A percentile compares a stretch with the other conserved stretches of the same genome.
Evolutionary conservation across 2,329 filamentous ascomycete species (phyloP).

Genomic region (Aotearoamyces nothofagi): DNA sequence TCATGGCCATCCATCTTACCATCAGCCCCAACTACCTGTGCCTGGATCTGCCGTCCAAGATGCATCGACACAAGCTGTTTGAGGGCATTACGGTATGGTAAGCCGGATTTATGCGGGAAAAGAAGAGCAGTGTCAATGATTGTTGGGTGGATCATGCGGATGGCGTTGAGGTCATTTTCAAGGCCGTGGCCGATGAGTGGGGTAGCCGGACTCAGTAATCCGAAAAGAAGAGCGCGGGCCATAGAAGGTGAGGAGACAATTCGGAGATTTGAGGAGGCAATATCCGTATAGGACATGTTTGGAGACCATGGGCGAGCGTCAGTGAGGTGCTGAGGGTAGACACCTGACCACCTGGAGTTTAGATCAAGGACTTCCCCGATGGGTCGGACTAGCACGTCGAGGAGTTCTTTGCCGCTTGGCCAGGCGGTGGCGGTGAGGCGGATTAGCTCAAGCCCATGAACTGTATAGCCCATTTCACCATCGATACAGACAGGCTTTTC

Average conservation of each 20-base stretch:
- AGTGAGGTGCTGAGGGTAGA: conserved; percentile 62
- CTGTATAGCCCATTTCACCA: conserved; percentile 96
- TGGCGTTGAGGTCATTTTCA: conserved; percentile 85
- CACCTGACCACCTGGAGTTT: conserved; percentile 84
- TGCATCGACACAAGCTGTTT: conserved; percentile 56
- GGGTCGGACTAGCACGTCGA: conserved; percentile 78
- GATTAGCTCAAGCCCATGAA: conserved; percentile 73
- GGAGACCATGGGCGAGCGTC: conserved; percentile 43
- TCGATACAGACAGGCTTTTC: conserved; percentile 68
- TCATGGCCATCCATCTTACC: conserved; percentile 53
- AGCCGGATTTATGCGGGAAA: conserved; percentile 61
- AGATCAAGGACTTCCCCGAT: conserved; percentile 75
- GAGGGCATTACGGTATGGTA: conserved; percentile 68
- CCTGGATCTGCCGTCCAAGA: conserved; percentile 67
- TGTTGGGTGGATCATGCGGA: conserved; percentile 70
- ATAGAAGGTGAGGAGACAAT: conserved; percentile 62
- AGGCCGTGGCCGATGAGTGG: conserved; percentile 85
- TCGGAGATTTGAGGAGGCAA: conserved; percentile 29
- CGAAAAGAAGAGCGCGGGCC: conserved; percentile 66
- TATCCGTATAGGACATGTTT: conserved; percentile 8
- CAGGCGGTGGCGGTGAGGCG: conserved; percentile 80
- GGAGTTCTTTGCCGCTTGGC: conserved; percentile 58
- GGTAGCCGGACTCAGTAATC: conserved; percentile 58
- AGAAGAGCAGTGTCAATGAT: conserved; percentile 77
- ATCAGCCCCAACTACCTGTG: conserved; percentile 34